Conservation (phyloP, 2,329 filamentous ascomycete genomes). For the Sporothrix mexicana region DNA sequence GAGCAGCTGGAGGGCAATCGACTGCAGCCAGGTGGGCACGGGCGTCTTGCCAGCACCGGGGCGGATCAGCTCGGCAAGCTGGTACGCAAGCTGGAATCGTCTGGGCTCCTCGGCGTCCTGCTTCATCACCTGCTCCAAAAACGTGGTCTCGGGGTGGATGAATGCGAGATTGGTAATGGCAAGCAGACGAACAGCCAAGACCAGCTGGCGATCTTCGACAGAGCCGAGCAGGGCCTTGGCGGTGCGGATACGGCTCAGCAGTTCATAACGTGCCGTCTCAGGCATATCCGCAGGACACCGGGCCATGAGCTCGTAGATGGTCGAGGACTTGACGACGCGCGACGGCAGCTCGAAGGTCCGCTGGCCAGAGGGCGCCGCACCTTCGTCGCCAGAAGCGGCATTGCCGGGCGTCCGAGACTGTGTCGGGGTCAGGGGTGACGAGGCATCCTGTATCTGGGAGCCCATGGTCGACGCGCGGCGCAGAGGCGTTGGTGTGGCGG, state of each 20-base stretch:
- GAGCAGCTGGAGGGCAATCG: conserved; percentile 78
- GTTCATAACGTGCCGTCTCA: conserved; percentile 76
- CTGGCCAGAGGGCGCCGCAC: conserved; percentile 53
- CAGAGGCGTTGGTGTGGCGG: conserved; percentile 75
- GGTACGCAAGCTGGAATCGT: conserved; percentile 86
- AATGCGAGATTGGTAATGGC: conserved; percentile 92
- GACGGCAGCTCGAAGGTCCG: conserved; percentile 70
- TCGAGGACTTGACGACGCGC: conserved; percentile 56
- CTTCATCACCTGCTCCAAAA: conserved; percentile 83
- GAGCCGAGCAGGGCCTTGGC: conserved; percentile 79
- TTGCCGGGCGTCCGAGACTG: conserved; percentile 47
- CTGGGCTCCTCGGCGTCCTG: conserved; percentile 90
- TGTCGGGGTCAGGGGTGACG: conserved; percentile 46
- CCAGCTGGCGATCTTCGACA: conserved; percentile 70
- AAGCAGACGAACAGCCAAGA: conserved; percentile 80
- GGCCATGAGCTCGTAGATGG: conserved; percentile 63
- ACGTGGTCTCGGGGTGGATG: conserved; percentile 81
- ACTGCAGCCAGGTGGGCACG: conserved; percentile 79
- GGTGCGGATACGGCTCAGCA: conserved; percentile 80
- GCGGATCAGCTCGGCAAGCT: conserved; percentile 89
- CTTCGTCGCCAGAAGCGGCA: conserved; percentile 47
- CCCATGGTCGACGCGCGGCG: conserved; percentile 69
- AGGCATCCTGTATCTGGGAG: conserved; percentile 52
- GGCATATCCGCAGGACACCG: conserved; percentile 70
- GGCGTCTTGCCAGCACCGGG: conserved; percentile 67